Base-by-base conservation (phyloP, 352 stramenopile species). In the Pythium guiyangense region DNA sequence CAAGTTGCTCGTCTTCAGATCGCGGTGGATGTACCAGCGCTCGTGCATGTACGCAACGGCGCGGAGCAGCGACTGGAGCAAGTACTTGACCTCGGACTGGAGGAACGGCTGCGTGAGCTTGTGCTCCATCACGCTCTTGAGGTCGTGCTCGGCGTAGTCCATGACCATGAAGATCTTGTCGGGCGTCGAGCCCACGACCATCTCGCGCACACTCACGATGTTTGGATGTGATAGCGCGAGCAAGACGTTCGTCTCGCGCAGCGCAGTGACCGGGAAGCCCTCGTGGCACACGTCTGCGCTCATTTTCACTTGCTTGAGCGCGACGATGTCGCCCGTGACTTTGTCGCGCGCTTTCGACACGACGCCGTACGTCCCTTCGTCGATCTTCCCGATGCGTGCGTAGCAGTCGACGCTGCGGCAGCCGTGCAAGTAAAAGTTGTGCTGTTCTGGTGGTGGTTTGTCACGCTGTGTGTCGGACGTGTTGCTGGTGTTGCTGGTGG, bases 1-100 rank as follows among this genome's bases (percentile, higher is more conserved):
- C 64, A 99, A 79, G 62, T 99, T 99, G 57, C 75, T 96, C n/a
- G 96, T 98, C 79, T 99, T 99, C 59, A 99, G 81, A 64, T 99
- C 97, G 17, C 97, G 88, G 69, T 99, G 97, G 34, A 99, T 86
- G 63, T 84, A 91, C 77, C 91, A 98, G 25, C 84, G 77, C 31
- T 81, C 66, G 68, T 99, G 97, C 74, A 99, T 98, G 68, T 91
- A 88, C 12, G 70, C 77, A 40, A 95, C 53, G 6, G 85, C 96
- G 34, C 73, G 79, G 2, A 99, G 67, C 35, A 99, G 79, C 60
- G 96, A 96, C 60, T 89, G 66, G 64, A 99, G 73, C 27, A 98
- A 82, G 54, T 79, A 90, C 71, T 99, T 99, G 45, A 98, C 82
- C 71, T 99, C 86, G 40, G 79, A 86, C 49, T 92, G 82, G 15